phyloP scores from a whole-genome alignment of 2,329 filamentous ascomycete genomes.

The Talaromyces sp. region DNA sequence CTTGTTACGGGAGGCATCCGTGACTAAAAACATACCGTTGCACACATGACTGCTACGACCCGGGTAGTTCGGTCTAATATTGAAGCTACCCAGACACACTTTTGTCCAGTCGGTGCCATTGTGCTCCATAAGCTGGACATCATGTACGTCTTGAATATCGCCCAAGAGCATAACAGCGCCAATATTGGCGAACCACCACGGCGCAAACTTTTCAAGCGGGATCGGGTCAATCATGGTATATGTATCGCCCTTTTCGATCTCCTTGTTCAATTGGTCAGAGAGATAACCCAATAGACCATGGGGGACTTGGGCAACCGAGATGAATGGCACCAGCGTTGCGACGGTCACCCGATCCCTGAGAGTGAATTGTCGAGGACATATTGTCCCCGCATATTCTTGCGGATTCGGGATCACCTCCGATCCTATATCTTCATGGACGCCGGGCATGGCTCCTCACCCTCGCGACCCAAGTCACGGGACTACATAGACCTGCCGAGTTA shows the following conservation, averaged over 20 bases:
- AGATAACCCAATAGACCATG: constrained; percentile 71
- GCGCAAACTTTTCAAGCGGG: constrained; percentile 68
- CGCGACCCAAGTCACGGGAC: constrained; percentile 33
- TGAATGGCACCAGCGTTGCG: constrained; percentile 79
- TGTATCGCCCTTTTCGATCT: constrained; percentile 88
- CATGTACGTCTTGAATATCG: constrained; percentile 62
- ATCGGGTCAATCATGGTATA: constrained; percentile 83
- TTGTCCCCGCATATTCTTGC: constrained; percentile 60
- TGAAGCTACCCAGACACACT: constrained; percentile 83
- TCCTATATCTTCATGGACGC: constrained; percentile 32
- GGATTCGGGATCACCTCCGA: constrained; percentile 28
- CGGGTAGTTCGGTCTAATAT: constrained; percentile 91
- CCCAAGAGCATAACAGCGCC: constrained; percentile 83
- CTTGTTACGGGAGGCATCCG: constrained; percentile 67
- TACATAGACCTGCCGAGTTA: constrained; percentile 23
- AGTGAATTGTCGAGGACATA: constrained; percentile 72
- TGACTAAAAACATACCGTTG: constrained; percentile 71
- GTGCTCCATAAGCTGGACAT: constrained; percentile 48
- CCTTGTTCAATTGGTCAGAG: constrained; percentile 78
- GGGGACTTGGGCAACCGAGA: constrained; percentile 73
- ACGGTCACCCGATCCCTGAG: constrained; percentile 79
- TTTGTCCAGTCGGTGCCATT: constrained; percentile 70
- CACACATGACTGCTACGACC: constrained; percentile 87
- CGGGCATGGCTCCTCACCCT: constrained; percentile 33
- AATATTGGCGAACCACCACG: constrained; percentile 91